Percentiles rank a stretch among this genome's conserved stretches.
These are phyloP conservation scores for Stephanocyclus meneghinianus DNA, from an alignment of 352 stramenopile species.

Conservation along the genomic window DNA sequence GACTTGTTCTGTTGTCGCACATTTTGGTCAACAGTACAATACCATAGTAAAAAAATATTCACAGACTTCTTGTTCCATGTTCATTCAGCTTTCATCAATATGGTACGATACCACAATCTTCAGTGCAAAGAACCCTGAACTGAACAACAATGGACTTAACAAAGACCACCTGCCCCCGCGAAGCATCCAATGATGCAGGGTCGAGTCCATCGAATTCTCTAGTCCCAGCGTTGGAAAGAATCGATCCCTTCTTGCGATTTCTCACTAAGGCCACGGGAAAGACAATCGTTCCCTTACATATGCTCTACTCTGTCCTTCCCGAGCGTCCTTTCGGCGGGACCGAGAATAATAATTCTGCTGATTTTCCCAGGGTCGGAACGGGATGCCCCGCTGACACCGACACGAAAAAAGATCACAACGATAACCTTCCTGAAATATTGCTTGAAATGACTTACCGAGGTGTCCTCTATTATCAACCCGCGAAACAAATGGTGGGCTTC, in stretches of 20 bases:
- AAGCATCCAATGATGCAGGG: too few relatives aligned
- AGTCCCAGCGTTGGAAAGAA: conserved; percentile 23
- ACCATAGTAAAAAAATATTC: too few relatives aligned
- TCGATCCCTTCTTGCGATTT: conserved; percentile 80
- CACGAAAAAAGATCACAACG: not conserved
- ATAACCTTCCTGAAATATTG: conserved; percentile 28
- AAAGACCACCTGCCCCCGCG: not conserved
- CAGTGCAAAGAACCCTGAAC: not conserved
- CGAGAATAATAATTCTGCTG: conserved; percentile 6
- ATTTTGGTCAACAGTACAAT: too few relatives aligned
- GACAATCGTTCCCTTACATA: conserved; percentile 54
- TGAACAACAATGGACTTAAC: not conserved
- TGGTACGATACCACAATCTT: too few relatives aligned
- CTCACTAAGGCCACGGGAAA: conserved; percentile 73
- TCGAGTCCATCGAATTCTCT: not conserved
- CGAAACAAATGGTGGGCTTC: conserved; percentile 64
- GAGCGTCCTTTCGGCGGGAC: conserved; percentile 2
- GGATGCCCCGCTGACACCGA: not conserved
- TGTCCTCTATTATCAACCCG: conserved; percentile 47
- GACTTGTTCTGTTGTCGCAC: too few relatives aligned
- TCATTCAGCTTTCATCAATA: too few relatives aligned
- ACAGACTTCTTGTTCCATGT: too few relatives aligned
- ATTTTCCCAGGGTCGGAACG: not conserved
- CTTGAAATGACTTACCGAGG: conserved; percentile 43
- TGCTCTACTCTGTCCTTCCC: conserved; percentile 55